These are phyloP conservation scores for Piper betle DNA, from an alignment of 164 flowering plant species.

Conservation along the genomic window DNA sequence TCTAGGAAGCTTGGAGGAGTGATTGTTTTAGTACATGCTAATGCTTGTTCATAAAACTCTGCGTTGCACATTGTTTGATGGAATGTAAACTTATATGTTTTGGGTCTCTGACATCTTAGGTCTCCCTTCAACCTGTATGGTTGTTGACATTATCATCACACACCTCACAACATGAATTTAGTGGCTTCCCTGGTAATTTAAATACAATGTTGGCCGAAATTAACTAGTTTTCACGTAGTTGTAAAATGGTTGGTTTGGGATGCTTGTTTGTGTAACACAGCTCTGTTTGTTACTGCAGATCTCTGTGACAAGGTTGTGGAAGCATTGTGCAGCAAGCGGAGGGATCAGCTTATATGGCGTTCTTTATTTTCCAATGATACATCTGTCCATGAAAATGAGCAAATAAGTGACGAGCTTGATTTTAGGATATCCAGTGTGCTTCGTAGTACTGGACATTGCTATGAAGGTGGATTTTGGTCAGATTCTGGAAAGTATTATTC, in stretches of 20 bases:
- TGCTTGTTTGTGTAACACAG: background rate
- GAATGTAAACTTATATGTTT: too few relatives aligned
- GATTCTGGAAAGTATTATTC: conserved; percentile 38
- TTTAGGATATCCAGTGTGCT: conserved; percentile 83
- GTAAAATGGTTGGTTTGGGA: background rate
- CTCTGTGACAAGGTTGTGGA: conserved; percentile 84
- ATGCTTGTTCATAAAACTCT: too few relatives aligned
- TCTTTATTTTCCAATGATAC: conserved; percentile 42
- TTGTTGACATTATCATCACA: too few relatives aligned
- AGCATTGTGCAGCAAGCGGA: conserved; percentile 64
- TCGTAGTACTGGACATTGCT: conserved; percentile 85
- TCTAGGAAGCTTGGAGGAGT: too few relatives aligned
- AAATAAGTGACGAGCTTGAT: conserved; percentile 63
- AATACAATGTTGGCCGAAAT: too few relatives aligned
- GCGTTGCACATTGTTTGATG: too few relatives aligned
- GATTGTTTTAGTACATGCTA: too few relatives aligned
- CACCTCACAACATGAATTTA: too few relatives aligned
- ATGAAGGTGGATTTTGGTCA: conserved; percentile 81
- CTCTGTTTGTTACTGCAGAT: conserved; percentile 42
- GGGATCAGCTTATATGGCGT: conserved; percentile 32
- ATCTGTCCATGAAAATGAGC: conserved; percentile 36
- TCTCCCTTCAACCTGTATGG: too few relatives aligned
- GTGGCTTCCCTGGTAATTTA: too few relatives aligned
- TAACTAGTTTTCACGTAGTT: background rate
- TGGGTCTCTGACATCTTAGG: too few relatives aligned